Evolutionary conservation across 176 grass and related monocot genomes (phyloP).

Genomic region (Luzula sylvatica): DNA sequence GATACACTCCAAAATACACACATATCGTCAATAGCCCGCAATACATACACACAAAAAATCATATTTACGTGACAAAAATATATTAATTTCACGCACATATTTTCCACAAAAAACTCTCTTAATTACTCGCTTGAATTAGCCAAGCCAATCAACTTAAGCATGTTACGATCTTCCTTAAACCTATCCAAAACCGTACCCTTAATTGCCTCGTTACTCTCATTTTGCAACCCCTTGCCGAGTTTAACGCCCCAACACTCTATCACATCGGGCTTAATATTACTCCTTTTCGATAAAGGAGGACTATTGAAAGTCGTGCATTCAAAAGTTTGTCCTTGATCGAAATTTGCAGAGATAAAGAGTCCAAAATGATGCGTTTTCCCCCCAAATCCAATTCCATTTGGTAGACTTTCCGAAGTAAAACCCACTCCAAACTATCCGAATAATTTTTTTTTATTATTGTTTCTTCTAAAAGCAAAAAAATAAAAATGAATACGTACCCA

Average conservation of each 20-base stretch:
- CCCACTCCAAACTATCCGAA: slow-evolving; percentile 52
- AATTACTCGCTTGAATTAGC: slow-evolving; percentile 56
- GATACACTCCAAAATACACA: neutral
- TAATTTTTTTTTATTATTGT: neutral
- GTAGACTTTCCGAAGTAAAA: slow-evolving; percentile 81
- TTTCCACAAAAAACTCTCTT: neutral
- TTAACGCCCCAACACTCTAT: slow-evolving; percentile 91
- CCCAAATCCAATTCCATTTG: slow-evolving; percentile 89
- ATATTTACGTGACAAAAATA: neutral
- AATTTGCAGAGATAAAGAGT: slow-evolving; percentile 78
- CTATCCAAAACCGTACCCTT: slow-evolving; percentile 89
- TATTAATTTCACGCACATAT: neutral
- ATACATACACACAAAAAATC: neutral
- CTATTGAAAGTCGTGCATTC: slow-evolving; percentile 67
- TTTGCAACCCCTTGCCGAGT: slow-evolving; percentile 22
- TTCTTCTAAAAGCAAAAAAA: too few relatives aligned
- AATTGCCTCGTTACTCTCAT: slow-evolving; percentile 27
- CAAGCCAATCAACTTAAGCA: slow-evolving; percentile 91
- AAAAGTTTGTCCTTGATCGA: slow-evolving; percentile 87
- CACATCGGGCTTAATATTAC: slow-evolving; percentile 52
- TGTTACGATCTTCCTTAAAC: slow-evolving; percentile 96
- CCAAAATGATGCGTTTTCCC: slow-evolving; percentile 83
- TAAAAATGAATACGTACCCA: slow-evolving; percentile 47
- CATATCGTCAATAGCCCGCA: neutral
- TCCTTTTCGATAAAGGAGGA: slow-evolving; percentile 56